These are phyloP conservation scores for Penicillium vulpinum DNA, from an alignment of 2,329 filamentous ascomycete genomes.

Conservation along the genomic window DNA sequence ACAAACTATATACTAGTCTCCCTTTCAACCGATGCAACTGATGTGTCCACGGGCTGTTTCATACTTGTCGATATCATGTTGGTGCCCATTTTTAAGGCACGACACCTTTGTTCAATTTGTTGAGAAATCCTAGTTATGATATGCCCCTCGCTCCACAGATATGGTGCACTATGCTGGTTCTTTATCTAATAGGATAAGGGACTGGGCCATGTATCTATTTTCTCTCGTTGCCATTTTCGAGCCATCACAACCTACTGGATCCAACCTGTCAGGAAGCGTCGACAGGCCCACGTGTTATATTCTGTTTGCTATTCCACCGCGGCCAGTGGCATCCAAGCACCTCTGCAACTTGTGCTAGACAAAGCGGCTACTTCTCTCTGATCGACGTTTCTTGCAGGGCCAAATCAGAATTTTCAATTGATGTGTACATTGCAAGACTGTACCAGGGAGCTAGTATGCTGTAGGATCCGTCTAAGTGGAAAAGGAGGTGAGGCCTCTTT, in stretches of 20 bases:
- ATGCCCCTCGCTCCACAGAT: constrained; percentile 54
- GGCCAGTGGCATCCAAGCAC: constrained; percentile 53
- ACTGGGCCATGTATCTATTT: constrained; percentile 73
- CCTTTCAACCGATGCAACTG: constrained; percentile 6
- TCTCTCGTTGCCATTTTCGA: constrained; percentile 64
- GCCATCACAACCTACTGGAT: constrained; percentile 24
- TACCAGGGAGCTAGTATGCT: too few relatives aligned
- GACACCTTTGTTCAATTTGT: neutral
- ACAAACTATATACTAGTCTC: constrained; percentile 14
- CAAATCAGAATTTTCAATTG: neutral
- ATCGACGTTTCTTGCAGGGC: neutral
- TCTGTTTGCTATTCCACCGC: constrained; percentile 66
- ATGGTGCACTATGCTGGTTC: constrained; percentile 70
- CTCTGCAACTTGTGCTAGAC: constrained; percentile 32
- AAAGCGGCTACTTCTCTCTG: neutral
- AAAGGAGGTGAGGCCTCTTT: neutral
- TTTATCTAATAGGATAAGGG: constrained; percentile 64
- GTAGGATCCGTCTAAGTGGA: neutral
- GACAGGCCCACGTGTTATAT: constrained; percentile 73
- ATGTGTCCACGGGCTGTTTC: neutral
- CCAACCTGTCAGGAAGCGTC: constrained; percentile 60
- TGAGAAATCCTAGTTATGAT: constrained; percentile 33
- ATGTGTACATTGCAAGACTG: neutral
- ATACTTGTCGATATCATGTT: neutral
- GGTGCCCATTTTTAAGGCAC: constrained; percentile 13